phyloP scores from a whole-genome alignment of 352 stramenopile genomes.

The Pythium aristosporum region DNA sequence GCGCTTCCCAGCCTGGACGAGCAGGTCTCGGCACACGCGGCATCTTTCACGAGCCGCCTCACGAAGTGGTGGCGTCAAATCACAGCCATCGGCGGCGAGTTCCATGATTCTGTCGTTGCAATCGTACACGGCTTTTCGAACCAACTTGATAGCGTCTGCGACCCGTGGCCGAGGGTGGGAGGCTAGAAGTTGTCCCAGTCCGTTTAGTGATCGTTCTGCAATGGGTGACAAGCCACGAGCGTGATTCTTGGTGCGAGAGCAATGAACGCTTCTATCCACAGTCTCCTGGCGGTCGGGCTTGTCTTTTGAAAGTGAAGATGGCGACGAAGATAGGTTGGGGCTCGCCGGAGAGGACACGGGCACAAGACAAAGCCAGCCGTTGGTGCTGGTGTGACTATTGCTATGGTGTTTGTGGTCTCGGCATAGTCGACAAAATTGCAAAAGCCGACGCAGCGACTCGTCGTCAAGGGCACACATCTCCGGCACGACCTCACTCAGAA shows the following conservation, averaged over 20 bases:
- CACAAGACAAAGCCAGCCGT: background rate
- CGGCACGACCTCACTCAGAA: background rate
- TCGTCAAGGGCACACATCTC: background rate
- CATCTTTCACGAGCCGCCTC: constrained; percentile 15
- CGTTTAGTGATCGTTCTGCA: background rate
- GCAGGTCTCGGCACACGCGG: constrained; percentile 17
- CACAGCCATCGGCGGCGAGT: background rate
- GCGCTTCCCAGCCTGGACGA: constrained; percentile 15
- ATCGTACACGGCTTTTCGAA: constrained; percentile 2
- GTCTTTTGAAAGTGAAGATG: too few relatives aligned
- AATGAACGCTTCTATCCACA: background rate
- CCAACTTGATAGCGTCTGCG: background rate
- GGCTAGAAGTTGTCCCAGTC: background rate
- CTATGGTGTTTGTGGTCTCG: background rate
- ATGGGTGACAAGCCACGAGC: background rate
- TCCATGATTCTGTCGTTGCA: constrained; percentile 19
- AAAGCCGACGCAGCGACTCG: background rate
- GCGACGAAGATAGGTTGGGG: too few relatives aligned
- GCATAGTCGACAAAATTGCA: constrained; percentile 6
- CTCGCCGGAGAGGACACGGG: background rate
- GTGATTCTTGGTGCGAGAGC: background rate
- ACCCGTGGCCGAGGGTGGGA: background rate
- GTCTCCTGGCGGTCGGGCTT: background rate
- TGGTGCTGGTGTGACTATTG: background rate
- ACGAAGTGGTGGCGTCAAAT: constrained; percentile 1